A percentile compares a stretch with the other conserved stretches of the same genome.
Evolutionary conservation across 2,329 filamentous ascomycete genomes (phyloP).

Genomic region (Epichloe brachyelytri): DNA sequence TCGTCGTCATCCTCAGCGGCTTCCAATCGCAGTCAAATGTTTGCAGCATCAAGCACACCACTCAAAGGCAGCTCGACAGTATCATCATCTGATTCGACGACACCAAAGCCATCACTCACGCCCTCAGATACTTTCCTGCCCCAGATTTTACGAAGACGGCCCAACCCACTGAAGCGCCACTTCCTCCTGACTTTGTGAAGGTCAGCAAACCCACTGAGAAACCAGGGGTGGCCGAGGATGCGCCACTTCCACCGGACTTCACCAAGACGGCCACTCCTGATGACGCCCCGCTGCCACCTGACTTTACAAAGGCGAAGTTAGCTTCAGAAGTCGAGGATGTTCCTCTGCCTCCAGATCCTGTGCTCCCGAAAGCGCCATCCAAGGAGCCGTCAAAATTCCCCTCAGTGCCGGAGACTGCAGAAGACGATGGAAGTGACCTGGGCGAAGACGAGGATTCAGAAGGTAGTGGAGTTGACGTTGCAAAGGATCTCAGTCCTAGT

Average conservation of each 20-base stretch:
- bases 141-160: conserved; percentile 2
- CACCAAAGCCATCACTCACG: conserved; percentile 10
- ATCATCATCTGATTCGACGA: conserved; percentile 26
- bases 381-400: conserved; percentile 21
- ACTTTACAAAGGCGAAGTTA: conserved; percentile 13
- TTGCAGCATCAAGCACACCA: conserved; percentile 16
- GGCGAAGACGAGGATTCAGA: conserved; percentile 38
- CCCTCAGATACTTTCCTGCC: conserved; percentile 6
- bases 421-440: conserved; percentile 19
- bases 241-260: conserved; percentile 8
- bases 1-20: conserved; percentile 39
- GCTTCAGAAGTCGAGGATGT: conserved; percentile 22
- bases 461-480: conserved; percentile 51
- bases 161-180: conserved; percentile 12
- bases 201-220: conserved; percentile 13
- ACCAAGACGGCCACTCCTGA: conserved; percentile 18
- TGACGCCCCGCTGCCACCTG: conserved; percentile 20
- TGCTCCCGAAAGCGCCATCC: conserved; percentile 18
- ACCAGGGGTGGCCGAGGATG: conserved; percentile 11
- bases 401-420: conserved; percentile 27
- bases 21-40: conserved; percentile 22
- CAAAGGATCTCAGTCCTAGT: conserved; percentile 47
- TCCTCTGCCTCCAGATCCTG: conserved; percentile 27
- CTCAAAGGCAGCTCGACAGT: conserved; percentile 25
- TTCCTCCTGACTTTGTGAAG: conserved; percentile 22